A percentile compares a stretch with the other conserved stretches of the same genome.
Evolutionary conservation across 352 stramenopile species (phyloP).

Genomic region (Pythium sukuiense): DNA sequence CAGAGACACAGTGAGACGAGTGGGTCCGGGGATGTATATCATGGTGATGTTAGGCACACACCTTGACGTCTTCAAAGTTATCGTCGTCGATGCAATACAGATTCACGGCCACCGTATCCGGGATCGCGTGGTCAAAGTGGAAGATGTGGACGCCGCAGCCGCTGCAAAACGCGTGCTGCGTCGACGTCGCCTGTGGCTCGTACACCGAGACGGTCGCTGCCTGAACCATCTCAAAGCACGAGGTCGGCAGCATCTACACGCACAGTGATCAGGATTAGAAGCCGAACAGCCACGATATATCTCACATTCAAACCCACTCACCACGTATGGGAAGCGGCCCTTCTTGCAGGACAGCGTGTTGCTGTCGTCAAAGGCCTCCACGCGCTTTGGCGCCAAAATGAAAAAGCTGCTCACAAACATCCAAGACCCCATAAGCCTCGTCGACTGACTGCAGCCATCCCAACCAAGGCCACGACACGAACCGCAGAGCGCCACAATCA

Average conservation of each 20-base stretch:
- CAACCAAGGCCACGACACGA: conserved; percentile 8
- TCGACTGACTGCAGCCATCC: not conserved
- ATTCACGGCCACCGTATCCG: conserved; percentile 74
- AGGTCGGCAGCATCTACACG: conserved; percentile 62
- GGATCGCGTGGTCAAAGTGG: conserved; percentile 74
- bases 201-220: conserved; percentile 66
- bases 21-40: too few species aligned
- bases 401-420: conserved; percentile 49
- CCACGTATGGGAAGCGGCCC: conserved; percentile 74
- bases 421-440: not conserved
- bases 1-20: too few species aligned
- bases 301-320: conserved; percentile 23
- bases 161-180: conserved; percentile 78
- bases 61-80: conserved; percentile 82
- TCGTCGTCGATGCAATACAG: conserved; percentile 81
- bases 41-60: conserved; percentile 16
- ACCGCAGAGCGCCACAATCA: conserved; percentile 69
- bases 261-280: not conserved
- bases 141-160: conserved; percentile 87
- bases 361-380: conserved; percentile 84
- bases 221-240: conserved; percentile 80
- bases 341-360: conserved; percentile 84
- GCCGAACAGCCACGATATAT: conserved; percentile 7
- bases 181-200: conserved; percentile 63
- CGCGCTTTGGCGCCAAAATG: conserved; percentile 65